Evolutionary conservation across 805 yeast species (phyloP).

Genomic region (Saccharomycopsis javanensis): DNA sequence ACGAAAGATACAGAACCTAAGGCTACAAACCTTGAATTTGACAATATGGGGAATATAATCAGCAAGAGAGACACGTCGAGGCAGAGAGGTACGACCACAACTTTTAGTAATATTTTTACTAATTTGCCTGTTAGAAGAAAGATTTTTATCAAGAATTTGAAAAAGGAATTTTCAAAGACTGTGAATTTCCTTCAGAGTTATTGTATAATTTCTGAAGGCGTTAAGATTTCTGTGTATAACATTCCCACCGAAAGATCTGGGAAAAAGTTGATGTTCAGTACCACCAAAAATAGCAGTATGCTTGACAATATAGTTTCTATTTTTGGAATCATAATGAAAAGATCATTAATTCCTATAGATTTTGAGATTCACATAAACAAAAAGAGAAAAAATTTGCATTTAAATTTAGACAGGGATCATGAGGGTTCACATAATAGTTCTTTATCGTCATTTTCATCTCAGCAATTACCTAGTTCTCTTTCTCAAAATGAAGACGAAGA

Average conservation of each 20-base stretch:
- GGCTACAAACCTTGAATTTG: slow-evolving; percentile 48
- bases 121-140: slow-evolving; percentile 74
- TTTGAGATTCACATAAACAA: slow-evolving; percentile 24
- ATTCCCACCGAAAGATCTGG: slow-evolving; percentile 32
- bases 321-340: slow-evolving; percentile 58
- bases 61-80: slow-evolving; percentile 38
- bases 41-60: slow-evolving; percentile 42
- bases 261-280: slow-evolving; percentile 37
- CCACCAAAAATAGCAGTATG: slow-evolving; percentile 47
- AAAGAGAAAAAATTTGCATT: background rate
- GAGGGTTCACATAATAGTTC: background rate
- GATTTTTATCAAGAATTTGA: slow-evolving; percentile 57
- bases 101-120: slow-evolving; percentile 49
- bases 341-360: slow-evolving; percentile 46
- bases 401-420: background rate
- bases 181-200: slow-evolving; percentile 55
- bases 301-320: slow-evolving; percentile 53
- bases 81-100: slow-evolving; percentile 59
- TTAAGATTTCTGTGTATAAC: slow-evolving; percentile 55
- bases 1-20: slow-evolving; percentile 39
- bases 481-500: slow-evolving; percentile 6
- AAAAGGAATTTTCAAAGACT: slow-evolving; percentile 66
- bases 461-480: background rate
- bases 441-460: background rate
- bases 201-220: slow-evolving; percentile 47